Conservation (phyloP, 768 basidiomycete genomes). For the Collybia sp. region DNA sequence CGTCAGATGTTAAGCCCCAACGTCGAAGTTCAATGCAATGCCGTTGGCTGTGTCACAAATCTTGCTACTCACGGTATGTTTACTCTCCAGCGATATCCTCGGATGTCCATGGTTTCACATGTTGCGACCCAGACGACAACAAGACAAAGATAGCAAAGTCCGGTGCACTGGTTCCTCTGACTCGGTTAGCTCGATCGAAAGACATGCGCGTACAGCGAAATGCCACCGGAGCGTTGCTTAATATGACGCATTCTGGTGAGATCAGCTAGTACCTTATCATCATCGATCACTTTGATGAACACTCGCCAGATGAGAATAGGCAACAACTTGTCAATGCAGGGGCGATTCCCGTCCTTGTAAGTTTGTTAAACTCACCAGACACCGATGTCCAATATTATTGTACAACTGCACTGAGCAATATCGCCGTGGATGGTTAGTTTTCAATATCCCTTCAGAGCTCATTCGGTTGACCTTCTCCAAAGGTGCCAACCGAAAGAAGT, state of each 20-base stretch:
- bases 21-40: constrained; percentile 99
- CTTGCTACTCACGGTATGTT: constrained; percentile 91
- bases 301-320: constrained; percentile 82
- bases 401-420: constrained; percentile 96
- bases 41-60: constrained; percentile 98
- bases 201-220: constrained; percentile 99
- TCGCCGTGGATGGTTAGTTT: constrained; percentile 84
- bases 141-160: constrained; percentile 99
- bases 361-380: constrained; percentile 89
- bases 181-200: constrained; percentile 92
- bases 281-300: constrained; percentile 1
- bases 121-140: constrained; percentile 75
- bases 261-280: constrained; percentile 2
- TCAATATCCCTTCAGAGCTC: background rate
- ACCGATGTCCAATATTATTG: constrained; percentile 99
- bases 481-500: constrained; percentile 89
- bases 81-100: constrained; percentile 8
- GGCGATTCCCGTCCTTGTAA: constrained; percentile 95
- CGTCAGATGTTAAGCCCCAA: constrained; percentile 99
- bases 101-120: constrained; percentile 7
- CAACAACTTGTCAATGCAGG: constrained; percentile 98
- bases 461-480: constrained; percentile 2
- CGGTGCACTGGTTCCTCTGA: constrained; percentile 95
- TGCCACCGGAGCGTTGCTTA: constrained; percentile 94
- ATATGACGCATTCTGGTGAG: constrained; percentile 98